These are phyloP conservation scores for Gonium pectorale DNA, from an alignment of 139 green algal species.

Conservation along the genomic window DNA sequence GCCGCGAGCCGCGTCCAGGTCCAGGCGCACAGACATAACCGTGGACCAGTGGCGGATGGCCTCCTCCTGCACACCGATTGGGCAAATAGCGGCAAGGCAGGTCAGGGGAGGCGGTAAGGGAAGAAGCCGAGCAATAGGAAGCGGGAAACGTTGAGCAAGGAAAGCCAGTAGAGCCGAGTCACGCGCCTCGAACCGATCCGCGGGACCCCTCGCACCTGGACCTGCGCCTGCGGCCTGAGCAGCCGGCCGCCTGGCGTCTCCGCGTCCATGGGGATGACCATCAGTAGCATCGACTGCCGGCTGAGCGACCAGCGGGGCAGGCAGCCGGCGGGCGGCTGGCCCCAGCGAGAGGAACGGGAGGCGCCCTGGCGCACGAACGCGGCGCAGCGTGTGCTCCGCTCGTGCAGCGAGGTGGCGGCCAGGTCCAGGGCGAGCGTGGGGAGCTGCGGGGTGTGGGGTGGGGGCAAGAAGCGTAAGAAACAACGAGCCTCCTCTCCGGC, in stretches of 20 bases:
- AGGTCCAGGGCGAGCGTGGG: constrained; percentile 50
- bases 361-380: constrained; percentile 1
- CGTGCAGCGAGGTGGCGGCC: constrained; percentile 23
- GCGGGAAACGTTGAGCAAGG: no score
- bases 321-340: constrained; percentile 14
- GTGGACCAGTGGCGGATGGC: constrained; percentile 68
- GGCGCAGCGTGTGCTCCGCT: neutral
- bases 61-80: constrained; percentile 78
- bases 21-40: constrained; percentile 69
- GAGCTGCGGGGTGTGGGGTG: neutral
- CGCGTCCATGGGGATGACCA: constrained; percentile 81
- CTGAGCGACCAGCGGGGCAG: constrained; percentile 59
- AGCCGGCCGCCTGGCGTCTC: constrained; percentile 75
- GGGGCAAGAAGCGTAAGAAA: neutral
- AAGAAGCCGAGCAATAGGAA: no score
- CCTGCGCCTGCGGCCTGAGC: constrained; percentile 70
- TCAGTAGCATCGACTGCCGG: constrained; percentile 61
- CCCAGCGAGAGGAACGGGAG: constrained; percentile 17
- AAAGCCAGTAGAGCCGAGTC: no score
- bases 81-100: no score
- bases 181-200: no score
- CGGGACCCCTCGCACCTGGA: constrained; percentile 28
- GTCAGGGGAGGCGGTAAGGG: no score
- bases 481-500: no score
- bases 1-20: constrained; percentile 66